Evolutionary conservation across 257 asterid species (phyloP), one percentile per base, ranked within the genome.

Genomic region (Gentiana straminea): DNA sequence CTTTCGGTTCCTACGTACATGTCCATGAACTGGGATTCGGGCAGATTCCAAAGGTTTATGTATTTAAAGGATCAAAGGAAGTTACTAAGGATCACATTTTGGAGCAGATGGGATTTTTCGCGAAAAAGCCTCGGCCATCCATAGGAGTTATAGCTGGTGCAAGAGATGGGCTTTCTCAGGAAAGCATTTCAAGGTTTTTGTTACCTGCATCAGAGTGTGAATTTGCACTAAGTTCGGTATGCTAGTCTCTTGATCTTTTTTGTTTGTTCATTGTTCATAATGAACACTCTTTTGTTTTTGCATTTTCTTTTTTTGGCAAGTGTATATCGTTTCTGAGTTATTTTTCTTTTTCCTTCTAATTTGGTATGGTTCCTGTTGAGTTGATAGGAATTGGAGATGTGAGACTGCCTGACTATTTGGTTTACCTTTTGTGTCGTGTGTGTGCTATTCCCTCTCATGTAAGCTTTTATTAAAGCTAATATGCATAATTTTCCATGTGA

Each of bases 191-290:
- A n/a, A 82, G 97, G 79, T 86, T 92, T 68, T 70, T 92, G 81
- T 67, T 87, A 73, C 97, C 97, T 68, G 95, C 95, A n/a, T 85
- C 97, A 13, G 95, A 85, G 63, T 91, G 98, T 70, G 96, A 87
- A 82, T 91, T 91, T 79, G 82, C 81, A 53, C 93, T 92, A 37
- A 84, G 85, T 66, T 72, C 94, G 84, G 95, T 91, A 86, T 57
- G 81, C 60, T 59, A 41, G 46, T 64, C 66, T 59, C 43, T 54
- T 59, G 64, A 43, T 60, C 67, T 61, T 54, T 39, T 63, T 71
- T 24, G 13, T 13, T 5, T 39, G 38, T 41, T 41, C 9, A 5
- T 41, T 41, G 8, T 41, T 1, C 46, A 41, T 41, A 41, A 41
- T 41, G 8, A 41, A 41, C 2, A 41, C 46, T 41, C 46, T 6